Percentiles rank a stretch among this genome's conserved stretches.
These are phyloP conservation scores for Penicillium hordei DNA, from an alignment of 2,329 filamentous ascomycete genomes.

Conservation along the genomic window DNA sequence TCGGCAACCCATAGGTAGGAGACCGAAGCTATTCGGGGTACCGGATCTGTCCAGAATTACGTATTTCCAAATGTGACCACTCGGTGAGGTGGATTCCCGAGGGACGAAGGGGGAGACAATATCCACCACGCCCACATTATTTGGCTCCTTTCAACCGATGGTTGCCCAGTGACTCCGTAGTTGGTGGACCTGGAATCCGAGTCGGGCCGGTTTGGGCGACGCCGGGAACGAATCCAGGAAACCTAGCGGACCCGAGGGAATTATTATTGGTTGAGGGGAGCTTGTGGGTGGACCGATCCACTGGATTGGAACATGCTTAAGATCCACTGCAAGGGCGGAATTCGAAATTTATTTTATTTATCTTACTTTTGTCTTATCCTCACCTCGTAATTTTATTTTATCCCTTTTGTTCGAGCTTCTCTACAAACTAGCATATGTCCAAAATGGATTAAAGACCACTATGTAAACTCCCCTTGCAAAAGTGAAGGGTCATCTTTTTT, in stretches of 20 bases:
- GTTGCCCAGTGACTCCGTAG: constrained; percentile 26
- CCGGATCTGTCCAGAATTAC: constrained; percentile 15
- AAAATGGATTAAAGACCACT: neutral
- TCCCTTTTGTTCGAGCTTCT: neutral
- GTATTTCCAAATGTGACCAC: constrained; percentile 22
- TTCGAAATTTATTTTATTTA: neutral
- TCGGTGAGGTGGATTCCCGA: constrained; percentile 27
- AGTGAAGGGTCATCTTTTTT: constrained; percentile 1
- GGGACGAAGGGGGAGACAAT: constrained; percentile 12
- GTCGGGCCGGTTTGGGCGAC: constrained; percentile 28
- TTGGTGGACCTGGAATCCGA: constrained; percentile 30
- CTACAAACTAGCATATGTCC: neutral
- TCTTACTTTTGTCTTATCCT: neutral
- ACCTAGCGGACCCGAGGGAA: constrained; percentile 2
- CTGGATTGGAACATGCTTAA: constrained; percentile 20
- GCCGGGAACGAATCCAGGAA: constrained; percentile 26
- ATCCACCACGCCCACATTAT: constrained; percentile 14
- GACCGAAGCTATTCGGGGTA: neutral
- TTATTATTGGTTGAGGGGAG: constrained; percentile 17
- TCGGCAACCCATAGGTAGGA: constrained; percentile 4
- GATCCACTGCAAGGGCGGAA: constrained; percentile 27
- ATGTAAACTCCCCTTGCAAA: neutral
- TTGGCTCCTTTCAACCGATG: constrained; percentile 20
- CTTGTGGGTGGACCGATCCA: constrained; percentile 19
- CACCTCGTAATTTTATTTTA: neutral